Percentiles rank a stretch among this genome's conserved stretches.
Evolutionary conservation across 2,329 filamentous ascomycete species (phyloP).

Genomic region (Neofusicoccum parvum): DNA sequence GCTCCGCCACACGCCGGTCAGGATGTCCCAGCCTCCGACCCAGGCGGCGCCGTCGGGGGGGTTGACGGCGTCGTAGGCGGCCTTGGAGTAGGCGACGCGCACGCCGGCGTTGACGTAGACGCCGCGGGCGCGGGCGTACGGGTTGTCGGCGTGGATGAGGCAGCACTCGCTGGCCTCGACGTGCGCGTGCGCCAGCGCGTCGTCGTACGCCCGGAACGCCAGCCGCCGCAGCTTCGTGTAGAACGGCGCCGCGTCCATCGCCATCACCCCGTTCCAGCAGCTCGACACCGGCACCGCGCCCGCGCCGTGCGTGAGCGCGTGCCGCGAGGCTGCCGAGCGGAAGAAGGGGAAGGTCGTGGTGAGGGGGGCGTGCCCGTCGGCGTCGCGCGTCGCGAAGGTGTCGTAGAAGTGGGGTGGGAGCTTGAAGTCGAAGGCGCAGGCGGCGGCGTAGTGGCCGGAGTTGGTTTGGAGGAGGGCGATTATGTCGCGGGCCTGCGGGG

Average conservation of each 20-base stretch:
- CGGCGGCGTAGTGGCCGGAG: constrained; percentile 61
- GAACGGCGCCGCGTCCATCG: constrained; percentile 59
- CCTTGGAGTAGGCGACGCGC: constrained; percentile 63
- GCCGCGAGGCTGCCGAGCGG: constrained; percentile 51
- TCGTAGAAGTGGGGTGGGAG: constrained; percentile 61
- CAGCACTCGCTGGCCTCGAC: constrained; percentile 81
- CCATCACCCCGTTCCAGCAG: constrained; percentile 69
- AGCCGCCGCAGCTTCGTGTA: constrained; percentile 32
- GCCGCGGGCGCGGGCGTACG: constrained; percentile 53
- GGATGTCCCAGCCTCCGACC: constrained; percentile 23
- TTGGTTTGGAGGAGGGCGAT: constrained; percentile 60
- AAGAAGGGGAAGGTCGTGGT: constrained; percentile 65
- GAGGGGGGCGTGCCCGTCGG: constrained; percentile 52
- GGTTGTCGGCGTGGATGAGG: constrained; percentile 73
- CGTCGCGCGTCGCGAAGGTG: constrained; percentile 63
- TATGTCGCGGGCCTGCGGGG: constrained; percentile 55
- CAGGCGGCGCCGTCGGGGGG: constrained; percentile 16
- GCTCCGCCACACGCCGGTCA: constrained; percentile 29
- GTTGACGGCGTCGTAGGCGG: constrained; percentile 31
- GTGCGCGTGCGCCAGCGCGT: constrained; percentile 61
- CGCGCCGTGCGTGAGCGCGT: constrained; percentile 54
- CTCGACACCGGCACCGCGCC: constrained; percentile 63
- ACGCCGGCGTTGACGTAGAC: constrained; percentile 72
- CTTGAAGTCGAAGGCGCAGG: constrained; percentile 63
- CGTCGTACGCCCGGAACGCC: constrained; percentile 65